Percentiles rank a stretch among this genome's conserved stretches.
Evolutionary conservation across 805 yeast genomes (phyloP).

Genomic region (Wickerhamomyces hampshirensis): DNA sequence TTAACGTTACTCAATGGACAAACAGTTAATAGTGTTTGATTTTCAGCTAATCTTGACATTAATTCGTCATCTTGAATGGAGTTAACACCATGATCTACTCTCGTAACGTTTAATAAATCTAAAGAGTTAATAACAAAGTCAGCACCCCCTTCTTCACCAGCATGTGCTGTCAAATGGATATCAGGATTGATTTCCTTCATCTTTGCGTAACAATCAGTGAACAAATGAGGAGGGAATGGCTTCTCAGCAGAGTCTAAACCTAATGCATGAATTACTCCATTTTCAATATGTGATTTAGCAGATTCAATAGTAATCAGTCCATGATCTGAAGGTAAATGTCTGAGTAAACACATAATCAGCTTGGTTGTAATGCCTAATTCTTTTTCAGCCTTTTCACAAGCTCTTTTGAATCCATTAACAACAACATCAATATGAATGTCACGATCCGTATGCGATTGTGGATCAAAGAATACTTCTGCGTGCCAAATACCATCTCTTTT

Average conservation of each 20-base stretch:
- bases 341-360: slow-evolving; percentile 74
- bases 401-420: slow-evolving; percentile 61
- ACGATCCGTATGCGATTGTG: slow-evolving; percentile 76
- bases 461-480: slow-evolving; percentile 78
- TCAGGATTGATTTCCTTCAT: slow-evolving; percentile 46
- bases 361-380: slow-evolving; percentile 63
- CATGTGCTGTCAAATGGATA: slow-evolving; percentile 74
- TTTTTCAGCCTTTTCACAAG: slow-evolving; percentile 54
- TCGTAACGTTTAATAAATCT: slow-evolving; percentile 52
- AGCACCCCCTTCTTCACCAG: slow-evolving; percentile 86
- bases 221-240: slow-evolving; percentile 72
- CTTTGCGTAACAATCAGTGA: slow-evolving; percentile 53
- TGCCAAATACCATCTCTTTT: slow-evolving; percentile 56
- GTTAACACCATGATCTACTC: slow-evolving; percentile 82
- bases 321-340: slow-evolving; percentile 63
- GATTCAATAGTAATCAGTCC: slow-evolving; percentile 53
- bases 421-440: slow-evolving; percentile 57
- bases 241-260: slow-evolving; percentile 81
- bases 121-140: slow-evolving; percentile 57
- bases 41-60: slow-evolving; percentile 50
- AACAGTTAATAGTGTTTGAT: slow-evolving; percentile 56
- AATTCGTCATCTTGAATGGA: slow-evolving; percentile 50
- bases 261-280: slow-evolving; percentile 65
- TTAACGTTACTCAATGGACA: slow-evolving; percentile 79
- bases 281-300: slow-evolving; percentile 46